Evolutionary conservation across 2,329 filamentous ascomycete species (phyloP).

Genomic region (Rosellinia necatrix): DNA sequence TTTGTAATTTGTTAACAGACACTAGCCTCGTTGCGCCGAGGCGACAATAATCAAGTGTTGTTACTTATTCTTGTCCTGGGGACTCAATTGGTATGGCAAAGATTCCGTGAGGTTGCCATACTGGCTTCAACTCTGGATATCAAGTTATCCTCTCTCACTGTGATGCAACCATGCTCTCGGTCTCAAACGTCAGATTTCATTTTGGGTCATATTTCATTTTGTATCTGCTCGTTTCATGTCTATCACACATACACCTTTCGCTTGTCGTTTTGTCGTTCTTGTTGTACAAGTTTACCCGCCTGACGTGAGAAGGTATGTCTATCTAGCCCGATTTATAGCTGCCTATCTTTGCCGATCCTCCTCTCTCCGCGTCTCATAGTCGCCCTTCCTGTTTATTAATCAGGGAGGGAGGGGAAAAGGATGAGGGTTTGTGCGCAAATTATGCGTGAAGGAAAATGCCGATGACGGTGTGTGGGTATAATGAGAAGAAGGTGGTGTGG

Average conservation of each 20-base stretch:
- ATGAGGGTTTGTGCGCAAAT: conserved; percentile 8
- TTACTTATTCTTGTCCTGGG: too few relatives aligned
- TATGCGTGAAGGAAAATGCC: conserved; percentile 12
- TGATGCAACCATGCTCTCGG: background rate
- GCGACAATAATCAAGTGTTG: too few relatives aligned
- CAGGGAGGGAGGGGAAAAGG: background rate
- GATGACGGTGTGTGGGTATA: conserved; percentile 2
- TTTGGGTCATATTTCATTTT: background rate
- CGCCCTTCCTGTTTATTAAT: background rate
- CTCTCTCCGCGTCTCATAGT: background rate
- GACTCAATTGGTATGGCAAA: too few relatives aligned
- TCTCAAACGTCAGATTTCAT: background rate
- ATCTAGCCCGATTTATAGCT: conserved; percentile 14
- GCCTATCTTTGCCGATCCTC: background rate
- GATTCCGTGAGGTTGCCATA: too few relatives aligned
- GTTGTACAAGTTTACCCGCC: conserved; percentile 24
- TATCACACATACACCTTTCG: conserved; percentile 3
- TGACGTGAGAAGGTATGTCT: conserved; percentile 16
- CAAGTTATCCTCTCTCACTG: too few relatives aligned
- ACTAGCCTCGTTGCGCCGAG: too few relatives aligned
- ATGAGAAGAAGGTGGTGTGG: background rate
- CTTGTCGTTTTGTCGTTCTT: too few relatives aligned
- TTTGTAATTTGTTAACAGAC: too few relatives aligned
- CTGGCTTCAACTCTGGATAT: too few relatives aligned
- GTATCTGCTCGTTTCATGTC: background rate